phyloP scores from a whole-genome alignment of 805 yeast species.

The Spathaspora hagerdaliae region DNA sequence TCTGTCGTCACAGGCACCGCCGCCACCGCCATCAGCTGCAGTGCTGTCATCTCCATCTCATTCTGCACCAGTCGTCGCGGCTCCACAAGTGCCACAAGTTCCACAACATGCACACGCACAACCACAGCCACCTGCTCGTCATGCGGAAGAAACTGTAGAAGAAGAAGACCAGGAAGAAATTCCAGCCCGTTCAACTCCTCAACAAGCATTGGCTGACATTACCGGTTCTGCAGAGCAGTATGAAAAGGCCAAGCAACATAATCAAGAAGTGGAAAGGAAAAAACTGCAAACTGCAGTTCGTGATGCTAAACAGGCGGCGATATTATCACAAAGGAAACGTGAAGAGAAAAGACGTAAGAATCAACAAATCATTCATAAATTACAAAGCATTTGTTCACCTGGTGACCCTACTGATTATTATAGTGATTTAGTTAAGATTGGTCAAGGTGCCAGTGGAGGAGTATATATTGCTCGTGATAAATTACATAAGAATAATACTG shows the following conservation, averaged over 20 bases:
- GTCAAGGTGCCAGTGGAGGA: slow-evolving; percentile 98
- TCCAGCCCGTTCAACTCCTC: slow-evolving; percentile 1
- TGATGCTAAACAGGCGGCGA: slow-evolving; percentile 52
- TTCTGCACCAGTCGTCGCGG: slow-evolving; percentile 10
- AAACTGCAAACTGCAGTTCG: slow-evolving; percentile 35
- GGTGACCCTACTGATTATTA: slow-evolving; percentile 80
- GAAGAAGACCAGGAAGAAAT: background rate
- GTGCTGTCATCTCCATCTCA: slow-evolving; percentile 23
- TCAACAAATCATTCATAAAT: slow-evolving; percentile 64
- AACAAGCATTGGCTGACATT: slow-evolving; percentile 16
- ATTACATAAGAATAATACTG: slow-evolving; percentile 49
- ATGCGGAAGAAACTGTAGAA: slow-evolving; percentile 16
- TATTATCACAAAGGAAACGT: slow-evolving; percentile 60
- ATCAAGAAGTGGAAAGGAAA: slow-evolving; percentile 7
- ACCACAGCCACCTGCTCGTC: slow-evolving; percentile 27
- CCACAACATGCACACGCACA: slow-evolving; percentile 19
- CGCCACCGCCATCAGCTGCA: slow-evolving; percentile 1
- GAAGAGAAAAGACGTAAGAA: slow-evolving; percentile 75
- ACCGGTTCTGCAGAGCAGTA: slow-evolving; percentile 5
- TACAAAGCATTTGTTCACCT: slow-evolving; percentile 72
- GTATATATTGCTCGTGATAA: slow-evolving; percentile 82
- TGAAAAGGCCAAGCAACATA: slow-evolving; percentile 8
- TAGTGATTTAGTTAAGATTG: slow-evolving; percentile 72
- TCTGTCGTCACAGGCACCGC: too few relatives aligned
- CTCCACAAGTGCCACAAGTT: slow-evolving; percentile 6